A percentile compares a stretch with the other conserved stretches of the same genome.
Conservation (phyloP, 306 rosid genomes). For the Clitoria ternatea region DNA sequence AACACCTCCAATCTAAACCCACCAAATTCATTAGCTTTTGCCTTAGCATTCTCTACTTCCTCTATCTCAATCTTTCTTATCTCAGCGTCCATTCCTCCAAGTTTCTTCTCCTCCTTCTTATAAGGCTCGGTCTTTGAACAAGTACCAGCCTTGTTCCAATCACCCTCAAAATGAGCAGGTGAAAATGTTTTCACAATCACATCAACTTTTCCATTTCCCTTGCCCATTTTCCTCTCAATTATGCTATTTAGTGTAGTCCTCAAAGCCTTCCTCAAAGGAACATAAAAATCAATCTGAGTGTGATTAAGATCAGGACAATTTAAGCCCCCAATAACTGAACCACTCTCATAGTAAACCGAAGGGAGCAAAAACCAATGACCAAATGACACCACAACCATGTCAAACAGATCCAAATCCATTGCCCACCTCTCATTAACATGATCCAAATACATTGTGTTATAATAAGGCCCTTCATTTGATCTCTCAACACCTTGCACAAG, state of each 20-base stretch:
- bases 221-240: constrained; percentile 37
- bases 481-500: constrained; percentile 64
- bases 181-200: constrained; percentile 65
- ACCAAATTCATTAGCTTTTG: constrained; percentile 19
- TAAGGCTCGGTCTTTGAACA: constrained; percentile 65
- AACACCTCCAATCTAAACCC: constrained; percentile 45
- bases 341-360: constrained; percentile 59
- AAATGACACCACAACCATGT: constrained; percentile 50
- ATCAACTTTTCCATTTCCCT: constrained; percentile 26
- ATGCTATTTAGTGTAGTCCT: constrained; percentile 43
- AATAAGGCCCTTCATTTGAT: constrained; percentile 32
- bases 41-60: constrained; percentile 57
- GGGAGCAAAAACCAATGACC: constrained; percentile 87
- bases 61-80: constrained; percentile 56
- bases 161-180: constrained; percentile 80
- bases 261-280: constrained; percentile 51
- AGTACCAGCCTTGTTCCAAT: constrained; percentile 77
- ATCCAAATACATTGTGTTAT: constrained; percentile 55
- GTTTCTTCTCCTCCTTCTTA: constrained; percentile 39
- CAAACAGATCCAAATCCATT: constrained; percentile 38
- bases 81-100: constrained; percentile 68
- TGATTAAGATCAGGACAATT: constrained; percentile 56
- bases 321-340: constrained; percentile 50
- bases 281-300: constrained; percentile 63
- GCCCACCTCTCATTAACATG: constrained; percentile 65